These are phyloP conservation scores for Rhizopus microsporus DNA, from an alignment of 371 early-diverging fungal species.

Conservation along the genomic window DNA sequence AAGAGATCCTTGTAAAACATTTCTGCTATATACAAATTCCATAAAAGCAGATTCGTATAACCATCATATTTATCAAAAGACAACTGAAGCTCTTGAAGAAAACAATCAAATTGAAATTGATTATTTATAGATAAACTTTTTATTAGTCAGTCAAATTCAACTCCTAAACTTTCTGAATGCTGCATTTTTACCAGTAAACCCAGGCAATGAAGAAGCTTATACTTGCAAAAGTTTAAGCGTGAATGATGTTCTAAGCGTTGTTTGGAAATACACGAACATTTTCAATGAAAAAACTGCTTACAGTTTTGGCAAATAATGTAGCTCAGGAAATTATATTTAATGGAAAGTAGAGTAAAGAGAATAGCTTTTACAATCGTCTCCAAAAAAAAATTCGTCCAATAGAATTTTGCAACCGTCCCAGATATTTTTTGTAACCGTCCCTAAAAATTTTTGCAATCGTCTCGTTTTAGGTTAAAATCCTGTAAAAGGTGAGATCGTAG, in stretches of 20 bases:
- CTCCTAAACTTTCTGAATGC: conserved; percentile 7
- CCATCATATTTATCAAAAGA: conserved; percentile 9
- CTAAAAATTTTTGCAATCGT: too few relatives aligned
- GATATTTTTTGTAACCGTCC: too few relatives aligned
- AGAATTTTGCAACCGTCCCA: too few relatives aligned
- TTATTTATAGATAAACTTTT: conserved; percentile 13
- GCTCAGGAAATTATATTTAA: conserved; percentile 4
- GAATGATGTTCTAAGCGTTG: conserved; percentile 3
- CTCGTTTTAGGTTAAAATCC: too few relatives aligned
- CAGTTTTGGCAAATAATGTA: conserved; percentile 10
- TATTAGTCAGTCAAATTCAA: conserved; percentile 10
- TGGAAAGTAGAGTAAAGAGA: conserved; percentile 9
- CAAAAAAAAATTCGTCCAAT: too few relatives aligned
- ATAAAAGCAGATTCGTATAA: conserved; percentile 16
- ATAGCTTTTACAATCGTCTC: too few relatives aligned
- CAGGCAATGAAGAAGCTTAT: conserved; percentile 12
- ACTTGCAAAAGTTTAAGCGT: conserved; percentile 5
- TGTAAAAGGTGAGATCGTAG: too few relatives aligned
- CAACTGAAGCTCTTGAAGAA: conserved; percentile 10
- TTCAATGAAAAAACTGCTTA: conserved; percentile 7
- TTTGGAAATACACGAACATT: conserved; percentile 9
- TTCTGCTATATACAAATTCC: conserved; percentile 15
- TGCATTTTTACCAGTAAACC: conserved; percentile 11
- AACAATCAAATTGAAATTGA: conserved; percentile 10
- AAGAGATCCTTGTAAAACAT: conserved; percentile 19